A percentile compares a stretch with the other conserved stretches of the same genome.
phyloP scores from a whole-genome alignment of 202 grass and related monocot species.

The Brachypodium distachyon region DNA sequence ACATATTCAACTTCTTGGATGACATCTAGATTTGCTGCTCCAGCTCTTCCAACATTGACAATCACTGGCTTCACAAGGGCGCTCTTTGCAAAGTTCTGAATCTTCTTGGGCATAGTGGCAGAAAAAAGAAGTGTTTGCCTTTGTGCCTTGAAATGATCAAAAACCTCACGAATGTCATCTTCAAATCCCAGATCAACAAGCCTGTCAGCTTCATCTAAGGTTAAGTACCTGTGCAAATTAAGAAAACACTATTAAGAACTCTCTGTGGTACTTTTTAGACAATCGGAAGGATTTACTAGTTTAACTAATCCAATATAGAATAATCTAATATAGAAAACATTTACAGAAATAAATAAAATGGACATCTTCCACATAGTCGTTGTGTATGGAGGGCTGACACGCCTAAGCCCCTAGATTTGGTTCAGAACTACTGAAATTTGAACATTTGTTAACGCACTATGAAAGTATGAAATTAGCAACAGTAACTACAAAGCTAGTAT shows the following conservation, averaged over 20 bases:
- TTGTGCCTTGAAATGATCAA: conserved; percentile 96
- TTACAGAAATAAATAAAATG: neutral
- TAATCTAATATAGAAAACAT: neutral
- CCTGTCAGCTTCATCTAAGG: conserved; percentile 91
- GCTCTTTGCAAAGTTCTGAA: conserved; percentile 85
- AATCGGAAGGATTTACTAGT: neutral
- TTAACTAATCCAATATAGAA: neutral
- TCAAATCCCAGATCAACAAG: conserved; percentile 94
- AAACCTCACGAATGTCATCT: conserved; percentile 90
- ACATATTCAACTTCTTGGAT: conserved; percentile 99
- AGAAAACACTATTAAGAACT: conserved; percentile 11
- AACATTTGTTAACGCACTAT: neutral
- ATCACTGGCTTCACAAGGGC: conserved; percentile 81
- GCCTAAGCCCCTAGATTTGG: neutral
- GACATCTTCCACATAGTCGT: neutral
- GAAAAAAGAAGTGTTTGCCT: conserved; percentile 91
- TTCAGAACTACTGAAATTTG: neutral
- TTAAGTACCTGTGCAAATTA: conserved; percentile 54
- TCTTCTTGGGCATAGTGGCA: conserved; percentile 98
- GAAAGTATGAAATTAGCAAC: neutral
- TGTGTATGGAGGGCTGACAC: neutral
- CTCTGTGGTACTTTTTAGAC: neutral
- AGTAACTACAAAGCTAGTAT: neutral
- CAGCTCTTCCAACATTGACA: conserved; percentile 91
- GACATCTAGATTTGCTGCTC: conserved; percentile 92